These are phyloP conservation scores for Heliamphora exappendiculata DNA, from an alignment of 148 eudicot species.

Conservation along the genomic window DNA sequence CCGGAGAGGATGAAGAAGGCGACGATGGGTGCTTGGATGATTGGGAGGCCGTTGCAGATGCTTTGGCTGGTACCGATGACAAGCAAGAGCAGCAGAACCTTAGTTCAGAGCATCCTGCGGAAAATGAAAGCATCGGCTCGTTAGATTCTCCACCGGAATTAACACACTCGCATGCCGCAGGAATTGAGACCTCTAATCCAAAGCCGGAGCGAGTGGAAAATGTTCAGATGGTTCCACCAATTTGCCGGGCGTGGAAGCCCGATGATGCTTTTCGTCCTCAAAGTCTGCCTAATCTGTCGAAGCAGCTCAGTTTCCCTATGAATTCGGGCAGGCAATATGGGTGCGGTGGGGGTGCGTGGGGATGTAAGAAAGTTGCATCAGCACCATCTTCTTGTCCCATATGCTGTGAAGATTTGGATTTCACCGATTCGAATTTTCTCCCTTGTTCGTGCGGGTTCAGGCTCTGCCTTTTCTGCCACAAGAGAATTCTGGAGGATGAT, in stretches of 20 bases:
- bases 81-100: conserved; percentile 30
- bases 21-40: conserved; percentile 84
- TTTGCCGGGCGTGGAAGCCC: conserved; percentile 62
- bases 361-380: conserved; percentile 25
- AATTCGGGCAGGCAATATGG: conserved; percentile 37
- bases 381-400: conserved; percentile 66
- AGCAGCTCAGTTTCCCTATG: conserved; percentile 67
- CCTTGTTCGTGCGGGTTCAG: conserved; percentile 85
- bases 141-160: conserved; percentile 12
- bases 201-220: conserved; percentile 24
- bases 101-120: conserved; percentile 13
- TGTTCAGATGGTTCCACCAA: conserved; percentile 21
- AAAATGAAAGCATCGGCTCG: conserved; percentile 13
- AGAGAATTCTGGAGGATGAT: conserved; percentile 81
- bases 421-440: conserved; percentile 73
- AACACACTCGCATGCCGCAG: background rate
- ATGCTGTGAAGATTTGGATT: conserved; percentile 88
- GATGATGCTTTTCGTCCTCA: conserved; percentile 87
- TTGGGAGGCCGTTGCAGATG: conserved; percentile 94
- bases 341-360: conserved; percentile 35
- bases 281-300: conserved; percentile 66
- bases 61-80: conserved; percentile 43
- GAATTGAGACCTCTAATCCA: background rate
- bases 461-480: conserved; percentile 96
- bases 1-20: conserved; percentile 63